Evolutionary conservation across 371 early-diverging fungal species (phyloP).

Genomic region (Actinomucor elegans): DNA sequence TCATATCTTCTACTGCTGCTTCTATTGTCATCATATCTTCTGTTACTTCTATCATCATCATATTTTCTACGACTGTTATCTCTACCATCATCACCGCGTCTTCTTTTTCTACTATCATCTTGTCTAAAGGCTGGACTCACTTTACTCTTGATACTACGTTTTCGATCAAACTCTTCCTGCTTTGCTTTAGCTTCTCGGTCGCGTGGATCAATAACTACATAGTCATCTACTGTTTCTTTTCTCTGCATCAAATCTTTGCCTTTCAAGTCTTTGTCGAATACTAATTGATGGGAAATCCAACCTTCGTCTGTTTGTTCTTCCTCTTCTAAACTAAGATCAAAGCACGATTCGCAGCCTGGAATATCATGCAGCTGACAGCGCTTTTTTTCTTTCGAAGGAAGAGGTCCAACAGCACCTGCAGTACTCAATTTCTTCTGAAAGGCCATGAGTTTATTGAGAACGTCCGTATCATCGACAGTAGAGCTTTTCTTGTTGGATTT

Average conservation of each 20-base stretch:
- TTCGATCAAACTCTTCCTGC: conserved; percentile 37
- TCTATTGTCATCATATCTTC: conserved; percentile 6
- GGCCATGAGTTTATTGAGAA: conserved; percentile 41
- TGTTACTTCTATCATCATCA: conserved; percentile 12
- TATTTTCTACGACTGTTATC: conserved; percentile 11
- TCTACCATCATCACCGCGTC: conserved; percentile 2
- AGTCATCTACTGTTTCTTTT: conserved; percentile 68
- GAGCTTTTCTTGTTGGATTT: conserved; percentile 21
- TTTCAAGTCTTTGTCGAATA: conserved; percentile 67
- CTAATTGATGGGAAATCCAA: conserved; percentile 73
- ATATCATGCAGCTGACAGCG: conserved; percentile 65
- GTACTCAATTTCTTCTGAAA: conserved; percentile 43
- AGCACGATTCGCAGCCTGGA: conserved; percentile 68
- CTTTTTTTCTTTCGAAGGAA: conserved; percentile 23
- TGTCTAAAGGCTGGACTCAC: conserved; percentile 15
- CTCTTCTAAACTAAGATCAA: conserved; percentile 19
- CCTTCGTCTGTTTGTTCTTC: conserved; percentile 48
- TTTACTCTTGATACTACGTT: conserved; percentile 24
- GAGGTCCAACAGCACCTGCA: conserved; percentile 6
- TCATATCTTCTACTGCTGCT: neutral
- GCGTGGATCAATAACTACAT: conserved; percentile 76
- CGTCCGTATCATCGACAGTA: conserved; percentile 35
- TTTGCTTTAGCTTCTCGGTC: conserved; percentile 43
- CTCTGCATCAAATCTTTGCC: conserved; percentile 64
- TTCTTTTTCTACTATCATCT: conserved; percentile 12